Evolutionary conservation across 805 yeast genomes (phyloP), one percentile per base, ranked within the genome.

Genomic region (Tanozyma kutaoensis): DNA sequence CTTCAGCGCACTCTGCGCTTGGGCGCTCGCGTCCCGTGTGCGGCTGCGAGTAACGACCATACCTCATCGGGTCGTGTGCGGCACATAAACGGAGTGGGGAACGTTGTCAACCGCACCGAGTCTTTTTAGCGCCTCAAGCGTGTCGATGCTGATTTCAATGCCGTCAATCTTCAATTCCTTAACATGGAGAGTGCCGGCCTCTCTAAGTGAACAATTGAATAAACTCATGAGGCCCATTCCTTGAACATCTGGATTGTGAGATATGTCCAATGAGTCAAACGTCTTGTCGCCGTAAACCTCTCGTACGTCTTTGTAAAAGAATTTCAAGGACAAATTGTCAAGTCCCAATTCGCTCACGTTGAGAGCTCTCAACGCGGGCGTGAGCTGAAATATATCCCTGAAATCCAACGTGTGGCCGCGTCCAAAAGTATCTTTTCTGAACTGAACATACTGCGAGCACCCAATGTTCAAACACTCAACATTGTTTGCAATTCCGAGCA

Each of bases 391-490:
- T 8, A 17, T 8, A 8, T 17, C 9, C 9, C 9, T 8, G 10
- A 17, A 17, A 17, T 8, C 10, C 9, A 17, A 10, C 8, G 22
- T 10, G 22, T 29, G 29, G n/a, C 24, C 25, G 7, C 31, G 9
- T 8, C 20, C 21, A 16, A 35, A 27, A 18, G 26, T 30, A 25
- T 33, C 40, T 22, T 36, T 38, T 12, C 25, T 28, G 29, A 39
- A 38, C 21, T 26, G 25, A 14, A 39, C 14, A 10, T 28, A 28
- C 14, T 27, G 25, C 11, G 33, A 32, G 12, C 31, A 30, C 5
- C 43, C 43, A 16, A 39, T 27, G 24, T 36, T 38, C 12, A 39
- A 15, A 10, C 29, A 15, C 8, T 9, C 9, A 10, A 39, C 20
- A 8, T 10, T 11, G 26, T 39, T 34, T 7, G 27, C 28, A 10